Conservation (phyloP, 2,329 filamentous ascomycete genomes). For the Escovopsis sp. region DNA sequence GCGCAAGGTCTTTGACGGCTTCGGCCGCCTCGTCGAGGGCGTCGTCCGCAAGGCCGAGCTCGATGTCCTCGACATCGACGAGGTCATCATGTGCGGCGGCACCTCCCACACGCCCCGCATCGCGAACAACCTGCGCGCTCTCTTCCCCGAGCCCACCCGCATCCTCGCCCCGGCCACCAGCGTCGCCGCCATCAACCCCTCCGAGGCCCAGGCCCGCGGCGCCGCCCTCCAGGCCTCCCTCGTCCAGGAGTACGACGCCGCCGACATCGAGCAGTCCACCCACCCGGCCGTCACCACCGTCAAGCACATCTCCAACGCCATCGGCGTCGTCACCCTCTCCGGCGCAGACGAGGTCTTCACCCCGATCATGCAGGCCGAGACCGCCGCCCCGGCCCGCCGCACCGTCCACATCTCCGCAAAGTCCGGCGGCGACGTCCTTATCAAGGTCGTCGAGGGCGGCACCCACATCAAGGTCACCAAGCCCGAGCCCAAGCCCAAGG, state of each 20-base stretch:
- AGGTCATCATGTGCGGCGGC: conserved; percentile 87
- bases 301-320: conserved; percentile 74
- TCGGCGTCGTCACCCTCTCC: conserved; percentile 65
- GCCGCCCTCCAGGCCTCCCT: conserved; percentile 91
- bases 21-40: conserved; percentile 71
- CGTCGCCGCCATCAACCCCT: conserved; percentile 74
- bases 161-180: conserved; percentile 75
- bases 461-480: conserved; percentile 90
- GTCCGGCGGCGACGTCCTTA: conserved; percentile 71
- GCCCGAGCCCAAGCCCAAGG: conserved; percentile 61
- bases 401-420: conserved; percentile 69
- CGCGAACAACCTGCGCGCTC: conserved; percentile 58
- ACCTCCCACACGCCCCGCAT: conserved; percentile 90
- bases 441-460: conserved; percentile 77
- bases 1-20: conserved; percentile 73
- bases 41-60: conserved; percentile 84
- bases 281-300: conserved; percentile 91
- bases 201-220: conserved; percentile 74
- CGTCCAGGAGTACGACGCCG: conserved; percentile 84
- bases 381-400: conserved; percentile 76
- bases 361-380: conserved; percentile 71
- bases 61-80: conserved; percentile 83
- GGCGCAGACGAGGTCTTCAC: conserved; percentile 54
- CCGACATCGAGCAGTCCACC: conserved; percentile 90
- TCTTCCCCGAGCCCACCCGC: conserved; percentile 68